Base-by-base conservation (phyloP, 805 yeast species). In the Zygotorulaspora sp. region DNA sequence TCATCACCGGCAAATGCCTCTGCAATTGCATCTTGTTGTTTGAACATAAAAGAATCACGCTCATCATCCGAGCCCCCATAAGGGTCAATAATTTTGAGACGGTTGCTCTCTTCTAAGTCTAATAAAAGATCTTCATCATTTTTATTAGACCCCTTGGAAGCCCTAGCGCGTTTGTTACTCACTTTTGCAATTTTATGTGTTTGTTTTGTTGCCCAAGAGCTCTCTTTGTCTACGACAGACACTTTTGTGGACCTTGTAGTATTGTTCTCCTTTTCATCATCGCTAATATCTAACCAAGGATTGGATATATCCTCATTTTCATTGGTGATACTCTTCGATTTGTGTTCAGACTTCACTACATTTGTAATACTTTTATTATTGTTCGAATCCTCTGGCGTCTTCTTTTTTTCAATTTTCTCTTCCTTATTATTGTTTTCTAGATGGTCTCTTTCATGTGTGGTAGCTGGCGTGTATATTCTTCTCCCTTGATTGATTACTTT, bases 1-100 rank as follows among this genome's bases (percentile, higher is more conserved):
- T 92, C 92, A 65, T 92, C 98, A 18, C 97, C 97, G 3, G 97
- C 97, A 71, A 92, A 92, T 0, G 97, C 98, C 57, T 88, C 82
- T 44, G 81, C 77, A 44, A 92, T 83, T 30, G 92, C 70, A 37
- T 86, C 89, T 47, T 78, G 78, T 55, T 88, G 95, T 49, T 77
- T 76, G 67, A 88, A 85, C 74, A 76, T 70, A 41, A 66, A 68
- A 21, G 65, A 58, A 27, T 68, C 71, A 1, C 58, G 63, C 12
- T 65, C 74, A 11, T 64, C 72, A 3, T 65, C 77, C n/a, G 66
- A 72, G n/a, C 62, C 69, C 38, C 60, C 61, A 49, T 64, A 66
- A 30, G 74, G 71, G 47, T 76, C 80, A 8, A 68, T 66, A 16
- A 80, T 62, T 18, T 68, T 63, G 47, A 86, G 63, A 1, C 83